These are phyloP conservation scores for Mycotypha africana DNA, from an alignment of 371 early-diverging fungal species.

Conservation along the genomic window DNA sequence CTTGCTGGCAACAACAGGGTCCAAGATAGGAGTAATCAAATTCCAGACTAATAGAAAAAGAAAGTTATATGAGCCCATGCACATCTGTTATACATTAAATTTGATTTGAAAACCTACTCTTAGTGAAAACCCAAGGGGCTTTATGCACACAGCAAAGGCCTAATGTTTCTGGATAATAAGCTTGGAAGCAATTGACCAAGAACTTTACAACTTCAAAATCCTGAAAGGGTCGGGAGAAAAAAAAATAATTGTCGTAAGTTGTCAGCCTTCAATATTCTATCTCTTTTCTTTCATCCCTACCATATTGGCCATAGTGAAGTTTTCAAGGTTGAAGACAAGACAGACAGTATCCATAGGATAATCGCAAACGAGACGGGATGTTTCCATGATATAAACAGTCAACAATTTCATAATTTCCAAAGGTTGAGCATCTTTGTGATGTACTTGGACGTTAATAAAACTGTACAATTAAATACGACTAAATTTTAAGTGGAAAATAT, in stretches of 20 bases:
- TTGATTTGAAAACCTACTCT: conserved; percentile 31
- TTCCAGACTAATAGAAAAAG: conserved; percentile 51
- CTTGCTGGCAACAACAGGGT: conserved; percentile 89
- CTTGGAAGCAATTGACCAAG: conserved; percentile 73
- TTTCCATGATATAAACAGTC: conserved; percentile 74
- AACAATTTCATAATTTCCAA: conserved; percentile 45
- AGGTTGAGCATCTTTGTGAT: conserved; percentile 41
- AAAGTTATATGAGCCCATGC: too few relatives aligned
- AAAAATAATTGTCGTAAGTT: too few relatives aligned
- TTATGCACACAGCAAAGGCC: conserved; percentile 75
- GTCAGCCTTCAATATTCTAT: too few relatives aligned
- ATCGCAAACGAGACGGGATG: conserved; percentile 66
- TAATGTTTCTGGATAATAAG: conserved; percentile 87
- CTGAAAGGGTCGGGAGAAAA: too few relatives aligned
- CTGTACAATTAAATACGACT: conserved; percentile 10
- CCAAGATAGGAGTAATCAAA: conserved; percentile 77
- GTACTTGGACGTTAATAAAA: conserved; percentile 51
- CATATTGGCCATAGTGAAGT: conserved; percentile 78
- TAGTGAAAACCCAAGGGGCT: conserved; percentile 84
- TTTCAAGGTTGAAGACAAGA: conserved; percentile 78
- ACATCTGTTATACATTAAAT: not conserved
- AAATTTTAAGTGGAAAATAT: not conserved
- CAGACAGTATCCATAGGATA: conserved; percentile 34
- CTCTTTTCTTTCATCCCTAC: conserved; percentile 22
- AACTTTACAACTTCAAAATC: conserved; percentile 79